These are phyloP conservation scores for Alternaria angustiovoidea DNA, from an alignment of 2,329 filamentous ascomycete genomes.

Conservation along the genomic window DNA sequence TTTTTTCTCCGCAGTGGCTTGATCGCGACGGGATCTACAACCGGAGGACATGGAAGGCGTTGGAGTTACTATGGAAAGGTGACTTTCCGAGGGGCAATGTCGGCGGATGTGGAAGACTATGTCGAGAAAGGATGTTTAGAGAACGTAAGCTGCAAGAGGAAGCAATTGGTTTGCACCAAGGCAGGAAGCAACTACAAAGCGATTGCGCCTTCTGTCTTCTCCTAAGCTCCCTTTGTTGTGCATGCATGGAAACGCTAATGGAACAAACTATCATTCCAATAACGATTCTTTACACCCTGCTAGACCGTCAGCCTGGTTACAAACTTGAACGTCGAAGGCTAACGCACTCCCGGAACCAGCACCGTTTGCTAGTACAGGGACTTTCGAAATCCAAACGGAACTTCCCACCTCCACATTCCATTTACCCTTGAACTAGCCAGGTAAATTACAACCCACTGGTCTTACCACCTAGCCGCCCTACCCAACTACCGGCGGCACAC, in stretches of 20 bases:
- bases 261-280: background rate
- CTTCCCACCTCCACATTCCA: background rate
- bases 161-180: background rate
- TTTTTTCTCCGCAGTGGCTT: background rate
- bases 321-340: background rate
- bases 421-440: background rate
- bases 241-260: background rate
- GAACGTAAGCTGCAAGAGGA: background rate
- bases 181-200: background rate
- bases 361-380: background rate
- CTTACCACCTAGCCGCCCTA: background rate
- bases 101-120: background rate
- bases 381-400: background rate
- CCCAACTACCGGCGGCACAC: background rate
- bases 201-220: background rate
- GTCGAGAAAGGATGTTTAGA: background rate
- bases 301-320: background rate
- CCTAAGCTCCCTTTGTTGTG: too few species aligned
- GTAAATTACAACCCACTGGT: background rate
- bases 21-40: background rate
- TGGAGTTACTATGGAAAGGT: background rate
- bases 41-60: background rate
- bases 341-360: background rate
- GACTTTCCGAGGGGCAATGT: conserved; percentile 1
- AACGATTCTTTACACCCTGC: background rate